These are phyloP conservation scores for Alectoria sarmentosa DNA, from an alignment of 495 filamentous ascomycete species.

Conservation along the genomic window DNA sequence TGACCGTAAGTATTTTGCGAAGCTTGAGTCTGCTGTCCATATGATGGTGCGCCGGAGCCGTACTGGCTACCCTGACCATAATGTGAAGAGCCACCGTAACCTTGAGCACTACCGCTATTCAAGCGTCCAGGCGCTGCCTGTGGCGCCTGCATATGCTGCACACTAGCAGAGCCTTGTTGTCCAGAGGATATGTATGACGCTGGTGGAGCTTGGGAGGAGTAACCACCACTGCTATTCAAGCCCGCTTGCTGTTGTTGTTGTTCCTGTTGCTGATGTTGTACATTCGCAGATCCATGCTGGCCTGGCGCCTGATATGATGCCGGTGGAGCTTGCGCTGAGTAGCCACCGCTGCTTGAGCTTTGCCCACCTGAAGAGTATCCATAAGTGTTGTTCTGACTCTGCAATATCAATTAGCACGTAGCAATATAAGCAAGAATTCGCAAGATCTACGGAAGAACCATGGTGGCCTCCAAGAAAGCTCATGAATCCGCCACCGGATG, in stretches of 20 bases:
- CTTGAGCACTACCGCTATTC: neutral
- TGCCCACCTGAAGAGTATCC: slow-evolving; percentile 29
- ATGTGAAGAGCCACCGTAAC: neutral
- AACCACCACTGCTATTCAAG: neutral
- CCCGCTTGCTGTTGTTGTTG: slow-evolving; percentile 5
- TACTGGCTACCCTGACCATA: slow-evolving; percentile 3
- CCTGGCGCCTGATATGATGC: slow-evolving; percentile 33
- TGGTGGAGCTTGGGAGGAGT: slow-evolving; percentile 4
- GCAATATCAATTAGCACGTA: slow-evolving; percentile 7
- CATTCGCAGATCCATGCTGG: slow-evolving; percentile 22
- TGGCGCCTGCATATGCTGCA: neutral
- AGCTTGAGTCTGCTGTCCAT: slow-evolving; percentile 8
- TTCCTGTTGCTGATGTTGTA: neutral
- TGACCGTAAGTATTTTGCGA: slow-evolving; percentile 13
- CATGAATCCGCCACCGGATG: slow-evolving; percentile 18
- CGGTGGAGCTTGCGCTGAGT: slow-evolving; percentile 35
- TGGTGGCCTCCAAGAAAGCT: slow-evolving; percentile 31
- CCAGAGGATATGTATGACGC: neutral
- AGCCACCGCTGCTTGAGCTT: slow-evolving; percentile 29
- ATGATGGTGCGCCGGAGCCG: neutral
- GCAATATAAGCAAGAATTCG: neutral
- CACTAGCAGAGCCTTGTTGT: neutral
- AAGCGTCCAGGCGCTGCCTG: neutral
- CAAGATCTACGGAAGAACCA: slow-evolving; percentile 27
- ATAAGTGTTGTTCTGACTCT: slow-evolving; percentile 30